These are phyloP conservation scores for Cadophora malorum DNA, from an alignment of 2,329 filamentous ascomycete species.

Conservation along the genomic window DNA sequence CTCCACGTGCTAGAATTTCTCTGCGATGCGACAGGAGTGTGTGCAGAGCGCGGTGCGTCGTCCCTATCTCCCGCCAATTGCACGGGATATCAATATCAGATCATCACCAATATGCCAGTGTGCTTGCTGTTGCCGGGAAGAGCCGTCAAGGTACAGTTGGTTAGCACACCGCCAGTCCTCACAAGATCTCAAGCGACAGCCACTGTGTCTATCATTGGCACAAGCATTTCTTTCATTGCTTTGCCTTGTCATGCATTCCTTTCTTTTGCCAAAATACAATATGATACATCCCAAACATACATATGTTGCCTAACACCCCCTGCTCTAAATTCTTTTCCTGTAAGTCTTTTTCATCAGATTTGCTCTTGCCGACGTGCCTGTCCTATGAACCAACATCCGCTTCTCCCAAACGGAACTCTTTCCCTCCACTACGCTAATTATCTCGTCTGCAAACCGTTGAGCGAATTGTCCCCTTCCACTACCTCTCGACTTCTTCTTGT, in stretches of 20 bases:
- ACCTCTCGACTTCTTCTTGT: slow-evolving; percentile 75
- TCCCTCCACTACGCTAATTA: slow-evolving; percentile 88
- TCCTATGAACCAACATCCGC: slow-evolving; percentile 78
- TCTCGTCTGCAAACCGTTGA: slow-evolving; percentile 80
- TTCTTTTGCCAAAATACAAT: slow-evolving; percentile 26
- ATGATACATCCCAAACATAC: slow-evolving; percentile 27
- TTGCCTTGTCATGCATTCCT: neutral
- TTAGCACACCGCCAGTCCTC: slow-evolving; percentile 16
- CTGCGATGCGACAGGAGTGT: neutral
- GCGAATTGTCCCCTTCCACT: slow-evolving; percentile 77
- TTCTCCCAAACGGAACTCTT: slow-evolving; percentile 84
- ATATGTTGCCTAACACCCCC: neutral
- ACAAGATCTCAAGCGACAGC: neutral
- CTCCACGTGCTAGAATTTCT: slow-evolving; percentile 2
- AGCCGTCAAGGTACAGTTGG: slow-evolving; percentile 10
- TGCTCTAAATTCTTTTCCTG: slow-evolving; percentile 45
- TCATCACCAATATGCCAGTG: neutral
- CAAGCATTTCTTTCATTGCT: neutral
- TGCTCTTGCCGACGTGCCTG: slow-evolving; percentile 77
- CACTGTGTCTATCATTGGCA: neutral
- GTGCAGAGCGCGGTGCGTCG: slow-evolving; percentile 1
- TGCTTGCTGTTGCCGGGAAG: neutral
- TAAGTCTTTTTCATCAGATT: slow-evolving; percentile 60
- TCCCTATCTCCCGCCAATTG: slow-evolving; percentile 11
- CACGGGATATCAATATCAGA: neutral